These are phyloP conservation scores for Chloroidium sp. DNA, from an alignment of 163 green algal species.

Conservation along the genomic window DNA sequence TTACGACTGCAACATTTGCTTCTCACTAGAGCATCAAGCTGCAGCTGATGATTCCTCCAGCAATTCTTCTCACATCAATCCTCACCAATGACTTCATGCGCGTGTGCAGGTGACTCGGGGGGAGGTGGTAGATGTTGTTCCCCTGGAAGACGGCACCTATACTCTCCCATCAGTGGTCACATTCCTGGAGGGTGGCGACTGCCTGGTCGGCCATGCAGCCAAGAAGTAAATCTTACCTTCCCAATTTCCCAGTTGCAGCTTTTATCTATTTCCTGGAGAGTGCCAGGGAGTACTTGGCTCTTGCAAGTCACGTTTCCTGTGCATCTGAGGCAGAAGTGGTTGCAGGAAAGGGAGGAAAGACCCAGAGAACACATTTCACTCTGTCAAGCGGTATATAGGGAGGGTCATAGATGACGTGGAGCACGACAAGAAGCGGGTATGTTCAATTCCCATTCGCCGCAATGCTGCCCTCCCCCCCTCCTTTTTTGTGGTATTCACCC, in stretches of 20 bases:
- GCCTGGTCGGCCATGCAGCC: neutral
- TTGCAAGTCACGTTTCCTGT: too few species aligned
- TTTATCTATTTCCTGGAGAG: too few species aligned
- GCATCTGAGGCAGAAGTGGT: too few species aligned
- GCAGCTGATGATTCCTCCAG: neutral
- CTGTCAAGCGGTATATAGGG: neutral
- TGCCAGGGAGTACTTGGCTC: too few species aligned
- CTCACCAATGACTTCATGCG: too few species aligned
- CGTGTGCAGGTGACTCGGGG: neutral
- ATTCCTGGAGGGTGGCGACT: conserved; percentile 17
- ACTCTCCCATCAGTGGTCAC: conserved; percentile 55
- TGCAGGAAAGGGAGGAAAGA: neutral
- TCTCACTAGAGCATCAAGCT: neutral
- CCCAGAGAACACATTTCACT: neutral
- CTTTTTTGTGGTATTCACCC: too few species aligned
- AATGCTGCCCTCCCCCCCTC: too few species aligned
- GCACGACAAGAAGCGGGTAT: too few species aligned
- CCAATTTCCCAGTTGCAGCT: too few species aligned
- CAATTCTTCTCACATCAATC: too few species aligned
- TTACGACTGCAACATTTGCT: neutral
- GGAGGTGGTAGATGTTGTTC: neutral
- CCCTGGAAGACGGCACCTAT: neutral
- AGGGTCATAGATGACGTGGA: neutral
- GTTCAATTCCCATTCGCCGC: too few species aligned
- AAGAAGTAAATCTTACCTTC: neutral